A percentile compares a stretch with the other conserved stretches of the same genome.
phyloP scores from a whole-genome alignment of 2,329 filamentous ascomycete species.

The Penicillium sp. region DNA sequence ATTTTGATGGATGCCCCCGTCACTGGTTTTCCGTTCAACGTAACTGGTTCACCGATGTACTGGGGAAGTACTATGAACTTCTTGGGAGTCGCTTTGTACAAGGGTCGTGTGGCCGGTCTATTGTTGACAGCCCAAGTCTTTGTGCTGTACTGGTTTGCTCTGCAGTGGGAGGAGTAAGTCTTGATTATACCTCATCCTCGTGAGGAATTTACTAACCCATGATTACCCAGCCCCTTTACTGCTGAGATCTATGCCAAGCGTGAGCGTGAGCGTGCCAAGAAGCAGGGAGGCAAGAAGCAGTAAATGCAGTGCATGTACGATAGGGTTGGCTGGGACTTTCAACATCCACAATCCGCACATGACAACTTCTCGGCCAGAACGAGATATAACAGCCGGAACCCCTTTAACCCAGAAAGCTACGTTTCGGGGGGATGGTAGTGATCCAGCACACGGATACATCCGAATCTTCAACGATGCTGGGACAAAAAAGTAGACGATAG shows the following conservation, averaged over 20 bases:
- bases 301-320: constrained; percentile 25
- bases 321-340: constrained; percentile 28
- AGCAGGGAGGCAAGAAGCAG: constrained; percentile 38
- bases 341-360: constrained; percentile 28
- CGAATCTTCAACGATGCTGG: constrained; percentile 31
- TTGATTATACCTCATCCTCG: not conserved
- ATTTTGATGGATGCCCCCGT: constrained; percentile 96
- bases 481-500: constrained; percentile 23
- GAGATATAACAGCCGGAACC: constrained; percentile 5
- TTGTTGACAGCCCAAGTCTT: constrained; percentile 74
- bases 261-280: constrained; percentile 43
- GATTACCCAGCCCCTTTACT: constrained; percentile 69
- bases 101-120: constrained; percentile 83
- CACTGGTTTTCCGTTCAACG: constrained; percentile 92
- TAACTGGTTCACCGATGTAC: constrained; percentile 93
- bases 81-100: constrained; percentile 79
- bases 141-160: constrained; percentile 74
- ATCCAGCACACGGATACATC: constrained; percentile 16
- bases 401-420: not conserved
- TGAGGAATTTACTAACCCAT: not conserved
- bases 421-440: not conserved
- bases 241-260: constrained; percentile 84
- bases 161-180: constrained; percentile 76
- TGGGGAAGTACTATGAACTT: constrained; percentile 92
- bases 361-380: constrained; percentile 10